Base-by-base conservation (phyloP, 768 basidiomycete species). In the Russula sp. region DNA sequence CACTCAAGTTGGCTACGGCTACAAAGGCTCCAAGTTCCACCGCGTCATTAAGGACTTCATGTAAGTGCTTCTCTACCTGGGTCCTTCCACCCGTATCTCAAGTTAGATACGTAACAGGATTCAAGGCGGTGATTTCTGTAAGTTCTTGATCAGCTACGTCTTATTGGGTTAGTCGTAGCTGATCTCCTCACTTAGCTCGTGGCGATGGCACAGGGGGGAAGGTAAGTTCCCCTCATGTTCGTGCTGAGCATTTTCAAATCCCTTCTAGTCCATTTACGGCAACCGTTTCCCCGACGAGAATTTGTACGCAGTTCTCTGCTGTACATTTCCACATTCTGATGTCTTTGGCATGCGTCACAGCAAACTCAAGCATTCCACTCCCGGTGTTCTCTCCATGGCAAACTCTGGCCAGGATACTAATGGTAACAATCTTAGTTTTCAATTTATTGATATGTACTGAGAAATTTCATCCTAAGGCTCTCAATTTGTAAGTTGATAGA, bases 71-170 rank as follows among this genome's bases (percentile, higher is more conserved):
- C 48, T 60, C 50, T 22, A 40, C 58, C 44, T 16, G 40, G n/a
- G 53, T 42, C 44, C 13, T 14, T 51, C 53, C 16, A 9, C 50
- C 34, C 10, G 83, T 70, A 37, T 14, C 51, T 40, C 47, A 45
- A 49, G 44, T 45, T 39, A 20, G 16, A 20, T 7, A 31, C 40
- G 39, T 48, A 31, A 42, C 10, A 91, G 91, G 91, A 94, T 96
- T 69, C 95, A 98, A 78, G 95, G 95, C 71, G 96, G 96, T 77
- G 96, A 98, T 78, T 99, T 98, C 77, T 97, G 91, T 89, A 74
- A 70, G 89, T 83, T 22, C 27, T 18, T 37, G 64, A 57, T 10
- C 45, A 45, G 39, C 55, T 64, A 68, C 49, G 58, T 3, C 65
- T 68, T 48, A 61, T 69, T 55, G 62, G 1, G 7, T 67, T 18